Base-by-base conservation (phyloP, 257 asterid species). In the Linaria vulgaris region DNA sequence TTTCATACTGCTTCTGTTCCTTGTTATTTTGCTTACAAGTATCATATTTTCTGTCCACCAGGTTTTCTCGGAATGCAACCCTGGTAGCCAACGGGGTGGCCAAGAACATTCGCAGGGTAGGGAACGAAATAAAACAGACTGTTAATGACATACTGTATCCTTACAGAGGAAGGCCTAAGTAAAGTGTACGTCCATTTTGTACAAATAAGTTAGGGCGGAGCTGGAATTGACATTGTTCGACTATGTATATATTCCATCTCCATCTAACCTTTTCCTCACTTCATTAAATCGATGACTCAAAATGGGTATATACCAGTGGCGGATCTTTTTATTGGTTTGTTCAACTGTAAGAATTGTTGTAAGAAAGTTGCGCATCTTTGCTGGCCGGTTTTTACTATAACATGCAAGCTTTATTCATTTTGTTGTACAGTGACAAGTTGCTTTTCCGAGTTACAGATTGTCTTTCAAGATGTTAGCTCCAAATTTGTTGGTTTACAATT, bases 1-100 rank as follows among this genome's bases (percentile, higher is more conserved):
- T 14, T 27, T 27, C 34, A 27, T 2, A 27, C 34, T 27, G n/a
- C n/a, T n/a, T n/a, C n/a, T n/a, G n/a, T n/a, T n/a, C n/a, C n/a
- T 45, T 61, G 17, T 37, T 19, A 13, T 19, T 16, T 17, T 56
- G 11, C 7, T 66, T 55, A 23, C 34, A 4, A 5, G 17, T 30
- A 64, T 45, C 8, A 27, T 52, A 31, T 21, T 19, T 27, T 66
- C 16, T 44, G 54, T 19, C 24, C 31, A 30, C 58, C 80, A 86
- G 95, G 82, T 89, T 89, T 60, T 49, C 71, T 25, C 78, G 96
- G 68, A 89, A 82, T 58, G 94, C 96, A n/a, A 74, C 69, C 69
- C 68, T 89, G 78, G 96, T 89, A 21, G 96, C 94, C 8, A 89
- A 45, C 56, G 96, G 95, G 25, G 94, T 89, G 20, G 88, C 63